Base-by-base conservation (phyloP, 768 basidiomycete species). In the Tricholoma furcatifolium region DNA sequence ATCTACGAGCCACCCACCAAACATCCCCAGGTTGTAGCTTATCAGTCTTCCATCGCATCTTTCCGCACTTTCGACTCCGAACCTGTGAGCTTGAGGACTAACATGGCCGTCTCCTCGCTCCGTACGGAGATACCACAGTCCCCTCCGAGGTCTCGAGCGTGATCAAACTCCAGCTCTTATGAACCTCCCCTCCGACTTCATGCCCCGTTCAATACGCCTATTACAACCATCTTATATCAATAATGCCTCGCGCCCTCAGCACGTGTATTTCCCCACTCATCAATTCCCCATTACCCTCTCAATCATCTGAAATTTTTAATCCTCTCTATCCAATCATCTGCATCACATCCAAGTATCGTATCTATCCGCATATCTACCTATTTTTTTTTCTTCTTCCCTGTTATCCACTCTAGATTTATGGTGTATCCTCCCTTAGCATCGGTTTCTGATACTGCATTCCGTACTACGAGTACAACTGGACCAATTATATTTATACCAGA, bases 71-170 rank as follows among this genome's bases (percentile, higher is more conserved):
- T 52, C 36, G 46, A 49, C 44, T 54, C 63, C 12, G 66, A 68
- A 55, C 57, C 68, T 7, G 60, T 61, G 38, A 65, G 65, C 27
- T 65, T 70, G 36, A 62, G 68, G 18, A 70, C 71, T 15, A 74
- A 72, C 52, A 75, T 77, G 71, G 74, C 74, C 4, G 69, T 76
- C 32, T 77, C 75, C 7, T 76, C 74, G 12, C 62, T 77, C 24
- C 66, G 75, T 40, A 77, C 75, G 6, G 73, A 75, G 54, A 60
- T 75, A 18, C 71, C 73, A 5, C 68, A 70, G 40, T 62, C 61
- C n/a, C 58, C 61, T 15, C 56, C 56, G 6, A 21, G 27, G n/a
- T 40, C 40, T 21, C 42, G 56, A 35, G 49, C 15, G 15, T 44
- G 43, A 44, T 18, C 17, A 11, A 27, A 38, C 10, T 38, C 10